Evolutionary conservation across 441 rosid genomes (phyloP), one percentile per base, ranked within the genome.

Genomic region (Populus trichocarpa): DNA sequence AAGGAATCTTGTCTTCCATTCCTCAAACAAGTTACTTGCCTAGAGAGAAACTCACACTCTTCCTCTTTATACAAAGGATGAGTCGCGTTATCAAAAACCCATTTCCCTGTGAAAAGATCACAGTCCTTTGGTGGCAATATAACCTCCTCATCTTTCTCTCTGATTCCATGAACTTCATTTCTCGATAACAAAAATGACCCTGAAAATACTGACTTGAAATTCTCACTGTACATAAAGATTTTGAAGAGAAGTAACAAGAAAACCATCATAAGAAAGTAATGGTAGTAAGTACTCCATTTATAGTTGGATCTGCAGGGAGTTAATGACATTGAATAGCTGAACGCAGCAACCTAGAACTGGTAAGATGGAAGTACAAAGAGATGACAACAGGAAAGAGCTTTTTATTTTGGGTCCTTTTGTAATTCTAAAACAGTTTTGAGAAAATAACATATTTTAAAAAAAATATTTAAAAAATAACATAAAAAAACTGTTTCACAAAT

Each of bases 1-100:
- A 80, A 8, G 28, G 98, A 88, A 82, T 93, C 91, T 76, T 79
- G 79, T 61, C 97, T 89, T 82, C 98, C 97, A 67, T 92, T 92
- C 84, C 92, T 90, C 81, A 90, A 35, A 73, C 98, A 93, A 80
- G 97, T 92, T 18, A 93, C 94, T 78, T 93, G 98, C 46, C 85
- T 87, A 2, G 95, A 86, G 16, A 94, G 88, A 66, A 90, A 92
- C 83, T 87, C 90, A 14, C 98, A 94, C 7, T 88, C 83, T 7
- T 90, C 89, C 75, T 94, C 98, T 50, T 81, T 87, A 81, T 94
- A 94, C 71, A 92, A 63, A 70, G 95, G 97, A 71, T 78, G 84
- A 6, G 92, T 86, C 33, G 59, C 78, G 42, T 90, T 85, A 67
- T 94, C 97, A 35, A 80, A 79, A 35, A 92, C 90, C 98, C 98